Evolutionary conservation across 805 yeast genomes (phyloP).

Genomic region (Metschnikowia vanudenii): DNA sequence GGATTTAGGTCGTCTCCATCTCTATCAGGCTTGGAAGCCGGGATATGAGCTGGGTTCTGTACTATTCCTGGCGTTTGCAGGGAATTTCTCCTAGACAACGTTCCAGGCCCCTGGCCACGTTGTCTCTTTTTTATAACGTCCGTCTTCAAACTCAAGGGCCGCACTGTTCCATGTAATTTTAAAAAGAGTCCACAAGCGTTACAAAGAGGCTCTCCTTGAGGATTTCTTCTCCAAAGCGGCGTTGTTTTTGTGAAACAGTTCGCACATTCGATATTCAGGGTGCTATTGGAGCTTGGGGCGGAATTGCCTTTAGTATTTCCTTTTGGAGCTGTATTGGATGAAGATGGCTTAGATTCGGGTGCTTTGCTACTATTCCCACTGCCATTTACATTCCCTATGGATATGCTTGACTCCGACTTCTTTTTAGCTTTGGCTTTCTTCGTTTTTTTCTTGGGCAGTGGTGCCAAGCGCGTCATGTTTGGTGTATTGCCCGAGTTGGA

Average conservation of each 20-base stretch:
- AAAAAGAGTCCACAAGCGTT: constrained; percentile 56
- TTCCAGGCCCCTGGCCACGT: constrained; percentile 37
- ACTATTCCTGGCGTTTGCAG: not conserved
- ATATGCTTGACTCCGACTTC: not conserved
- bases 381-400: not conserved
- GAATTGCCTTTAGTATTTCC: not conserved
- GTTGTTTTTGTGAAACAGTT: constrained; percentile 92
- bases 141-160: constrained; percentile 87
- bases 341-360: not conserved
- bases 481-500: constrained; percentile 13
- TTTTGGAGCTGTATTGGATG: not conserved
- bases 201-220: constrained; percentile 89
- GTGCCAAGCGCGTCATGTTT: constrained; percentile 5
- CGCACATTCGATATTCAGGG: constrained; percentile 51
- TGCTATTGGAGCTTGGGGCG: not conserved
- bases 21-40: constrained; percentile 10
- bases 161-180: constrained; percentile 90
- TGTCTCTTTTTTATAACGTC: constrained; percentile 93
- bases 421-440: constrained; percentile 12
- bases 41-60: not conserved
- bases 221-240: constrained; percentile 92
- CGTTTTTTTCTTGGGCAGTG: constrained; percentile 13
- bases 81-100: constrained; percentile 13
- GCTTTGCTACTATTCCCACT: not conserved
- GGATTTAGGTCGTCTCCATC: constrained; percentile 54